A percentile compares a stretch with the other conserved stretches of the same genome.
Evolutionary conservation across 2,329 filamentous ascomycete genomes (phyloP).

Genomic region (Chrysoporthe cubensis): DNA sequence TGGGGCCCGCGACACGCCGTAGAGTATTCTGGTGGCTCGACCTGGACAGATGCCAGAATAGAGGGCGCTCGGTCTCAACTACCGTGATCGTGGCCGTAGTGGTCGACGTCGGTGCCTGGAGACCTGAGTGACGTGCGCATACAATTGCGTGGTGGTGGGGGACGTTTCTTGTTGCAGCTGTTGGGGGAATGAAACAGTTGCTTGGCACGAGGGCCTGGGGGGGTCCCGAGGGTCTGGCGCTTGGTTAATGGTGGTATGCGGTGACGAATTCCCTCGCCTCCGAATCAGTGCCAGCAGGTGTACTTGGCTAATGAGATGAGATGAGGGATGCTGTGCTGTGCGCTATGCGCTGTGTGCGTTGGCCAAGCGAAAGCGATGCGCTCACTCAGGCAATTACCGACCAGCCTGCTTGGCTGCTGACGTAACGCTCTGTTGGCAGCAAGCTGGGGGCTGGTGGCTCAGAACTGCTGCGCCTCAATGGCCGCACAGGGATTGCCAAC

Average conservation of each 20-base stretch:
- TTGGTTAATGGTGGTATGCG: slow-evolving; percentile 7
- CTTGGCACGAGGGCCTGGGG: slow-evolving; percentile 19
- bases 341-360: slow-evolving; percentile 3
- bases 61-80: neutral
- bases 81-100: neutral
- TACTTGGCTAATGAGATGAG: slow-evolving; percentile 19
- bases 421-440: neutral
- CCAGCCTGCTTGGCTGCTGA: slow-evolving; percentile 10
- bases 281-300: slow-evolving; percentile 10
- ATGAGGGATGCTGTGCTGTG: neutral
- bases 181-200: slow-evolving; percentile 23
- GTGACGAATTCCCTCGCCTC: slow-evolving; percentile 24
- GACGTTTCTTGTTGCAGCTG: slow-evolving; percentile 22
- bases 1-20: slow-evolving; percentile 17
- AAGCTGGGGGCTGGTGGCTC: neutral
- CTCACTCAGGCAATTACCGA: neutral
- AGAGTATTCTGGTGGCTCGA: slow-evolving; percentile 12
- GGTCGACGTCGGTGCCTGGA: slow-evolving; percentile 7
- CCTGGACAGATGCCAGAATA: slow-evolving; percentile 15
- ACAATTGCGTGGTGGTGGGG: slow-evolving; percentile 17
- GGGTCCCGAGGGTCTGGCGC: neutral
- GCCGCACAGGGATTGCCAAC: slow-evolving; percentile 1
- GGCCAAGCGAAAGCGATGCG: slow-evolving; percentile 5
- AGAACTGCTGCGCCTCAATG: slow-evolving; percentile 11
- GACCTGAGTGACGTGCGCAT: slow-evolving; percentile 7